phyloP scores from a whole-genome alignment of 2,329 filamentous ascomycete species.

The Aspergillus awamori region DNA sequence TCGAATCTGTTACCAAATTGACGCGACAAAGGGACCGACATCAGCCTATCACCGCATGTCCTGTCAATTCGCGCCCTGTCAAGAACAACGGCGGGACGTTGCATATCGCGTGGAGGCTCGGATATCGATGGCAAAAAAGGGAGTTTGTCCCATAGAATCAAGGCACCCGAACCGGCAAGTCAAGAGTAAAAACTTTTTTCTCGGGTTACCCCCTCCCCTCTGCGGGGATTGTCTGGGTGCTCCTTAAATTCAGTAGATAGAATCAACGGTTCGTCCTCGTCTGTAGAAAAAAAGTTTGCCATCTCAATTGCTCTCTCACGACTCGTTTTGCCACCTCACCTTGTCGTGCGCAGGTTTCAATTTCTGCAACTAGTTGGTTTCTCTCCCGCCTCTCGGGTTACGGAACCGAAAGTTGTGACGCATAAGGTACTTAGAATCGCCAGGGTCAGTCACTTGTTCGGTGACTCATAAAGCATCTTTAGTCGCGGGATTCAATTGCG shows the following conservation, averaged over 20 bases:
- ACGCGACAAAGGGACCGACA: not conserved
- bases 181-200: conserved; percentile 20
- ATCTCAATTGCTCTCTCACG: not conserved
- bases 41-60: not conserved
- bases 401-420: not conserved
- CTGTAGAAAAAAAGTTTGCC: not conserved
- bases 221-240: not conserved
- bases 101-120: conserved; percentile 1
- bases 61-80: not conserved
- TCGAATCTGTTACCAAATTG: not conserved
- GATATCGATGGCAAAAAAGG: conserved; percentile 20
- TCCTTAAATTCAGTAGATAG: conserved; percentile 5
- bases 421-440: not conserved
- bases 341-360: not conserved
- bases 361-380: not conserved
- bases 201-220: conserved; percentile 4
- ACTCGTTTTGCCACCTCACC: not conserved
- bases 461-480: conserved; percentile 6
- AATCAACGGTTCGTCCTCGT: not conserved
- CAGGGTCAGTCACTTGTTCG: not conserved
- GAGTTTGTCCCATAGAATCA: conserved; percentile 6
- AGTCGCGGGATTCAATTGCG: not conserved
- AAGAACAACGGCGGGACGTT: not conserved
- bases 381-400: not conserved
- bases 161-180: conserved; percentile 18